These are phyloP conservation scores for Lasiodiplodia sp. DNA, from an alignment of 2,329 filamentous ascomycete genomes.

Conservation along the genomic window DNA sequence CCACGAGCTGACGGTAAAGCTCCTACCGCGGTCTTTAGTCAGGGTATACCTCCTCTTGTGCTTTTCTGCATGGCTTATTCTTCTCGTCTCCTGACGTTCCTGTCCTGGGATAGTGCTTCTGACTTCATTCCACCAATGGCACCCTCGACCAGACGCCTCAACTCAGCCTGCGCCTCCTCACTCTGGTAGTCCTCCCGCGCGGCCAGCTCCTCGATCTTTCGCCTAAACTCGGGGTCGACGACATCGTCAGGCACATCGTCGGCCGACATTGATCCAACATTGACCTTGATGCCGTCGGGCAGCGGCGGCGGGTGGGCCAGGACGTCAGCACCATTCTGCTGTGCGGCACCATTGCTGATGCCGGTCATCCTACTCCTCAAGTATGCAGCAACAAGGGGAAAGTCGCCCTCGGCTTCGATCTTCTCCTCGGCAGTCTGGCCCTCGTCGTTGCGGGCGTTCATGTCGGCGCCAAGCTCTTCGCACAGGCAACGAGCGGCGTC, in stretches of 20 bases:
- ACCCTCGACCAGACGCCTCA: conserved; percentile 81
- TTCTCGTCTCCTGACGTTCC: conserved; percentile 29
- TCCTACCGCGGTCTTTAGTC: not conserved
- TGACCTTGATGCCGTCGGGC: conserved; percentile 79
- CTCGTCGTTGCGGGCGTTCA: conserved; percentile 71
- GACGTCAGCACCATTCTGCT: conserved; percentile 36
- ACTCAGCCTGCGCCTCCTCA: conserved; percentile 77
- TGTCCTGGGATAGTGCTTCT: conserved; percentile 16
- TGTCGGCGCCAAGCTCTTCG: conserved; percentile 79
- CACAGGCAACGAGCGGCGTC: conserved; percentile 81
- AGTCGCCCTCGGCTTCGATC: conserved; percentile 79
- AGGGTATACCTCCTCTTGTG: not conserved
- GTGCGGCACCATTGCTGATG: conserved; percentile 36
- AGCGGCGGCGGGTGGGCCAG: conserved; percentile 63
- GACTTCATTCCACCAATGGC: conserved; percentile 72
- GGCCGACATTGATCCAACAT: conserved; percentile 76
- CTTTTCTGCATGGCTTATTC: conserved; percentile 10
- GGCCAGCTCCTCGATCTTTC: conserved; percentile 88
- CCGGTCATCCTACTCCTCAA: conserved; percentile 53
- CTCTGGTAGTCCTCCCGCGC: conserved; percentile 83
- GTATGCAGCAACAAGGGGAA: conserved; percentile 76
- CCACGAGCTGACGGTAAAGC: not conserved
- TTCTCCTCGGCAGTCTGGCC: conserved; percentile 83
- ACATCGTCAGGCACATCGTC: conserved; percentile 53
- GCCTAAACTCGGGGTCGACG: conserved; percentile 81